Base-by-base conservation (phyloP, 2,329 filamentous ascomycete species). In the Pestalotiopsis fici region DNA sequence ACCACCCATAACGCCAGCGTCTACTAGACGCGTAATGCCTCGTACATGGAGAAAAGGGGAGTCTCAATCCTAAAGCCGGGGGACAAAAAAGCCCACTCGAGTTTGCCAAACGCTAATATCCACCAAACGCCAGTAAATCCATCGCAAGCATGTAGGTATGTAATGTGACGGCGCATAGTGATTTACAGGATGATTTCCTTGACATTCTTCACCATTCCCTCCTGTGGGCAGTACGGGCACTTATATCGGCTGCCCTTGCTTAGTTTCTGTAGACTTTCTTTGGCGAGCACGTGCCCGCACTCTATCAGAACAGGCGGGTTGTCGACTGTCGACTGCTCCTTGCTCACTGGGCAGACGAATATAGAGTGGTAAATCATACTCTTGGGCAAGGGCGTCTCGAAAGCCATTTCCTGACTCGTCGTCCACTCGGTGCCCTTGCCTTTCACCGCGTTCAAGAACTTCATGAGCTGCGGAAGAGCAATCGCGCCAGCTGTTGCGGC, bases 301-400 rank as follows among this genome's bases (percentile, higher is more conserved):
- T 93, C 93, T 76, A 99, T 90, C 88, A 98, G 96, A 92, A 98
- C 97, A 2, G 96, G 94, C 12, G 96, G 96, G 78, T 99, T 99
- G 27, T 86, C 82, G 75, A 97, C 94, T 0, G 95, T 99, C 0
- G 93, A 94, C 79, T 99, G 96, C 77, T 98, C 96, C 79, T 98
- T 98, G 74, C 92, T 95, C 4, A 99, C 96, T 0, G 96, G 96
- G 76, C 96, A 99, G 55, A 99, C 96, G 77, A 99, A 99, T 76
- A 99, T 98, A 66, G 93, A 93, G 79, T 99, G 96, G 83, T 97
- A 99, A 61, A 90, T 83, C 86, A 89, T 89, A 71, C 83, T 86
- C 62, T 79, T 76, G 0, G 88, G 87, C 2, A 90, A 80, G 2
- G 88, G 86, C 1, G 88, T 90, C 74, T 93, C 86, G 76, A 95